phyloP scores from a whole-genome alignment of 768 basidiomycete species.

The Lactifluus rugatus region DNA sequence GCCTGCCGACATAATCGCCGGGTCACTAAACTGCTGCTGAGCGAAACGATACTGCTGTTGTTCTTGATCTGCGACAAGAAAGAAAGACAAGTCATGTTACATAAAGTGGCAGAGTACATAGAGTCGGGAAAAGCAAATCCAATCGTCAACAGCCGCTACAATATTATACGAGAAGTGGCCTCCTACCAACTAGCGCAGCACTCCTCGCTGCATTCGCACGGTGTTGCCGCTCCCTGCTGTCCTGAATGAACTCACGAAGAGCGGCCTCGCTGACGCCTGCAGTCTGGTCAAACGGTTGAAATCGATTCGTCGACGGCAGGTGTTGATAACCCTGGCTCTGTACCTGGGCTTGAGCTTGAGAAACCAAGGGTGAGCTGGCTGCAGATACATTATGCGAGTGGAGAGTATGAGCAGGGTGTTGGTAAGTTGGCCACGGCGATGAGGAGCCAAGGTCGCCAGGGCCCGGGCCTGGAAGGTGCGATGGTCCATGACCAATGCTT shows the following conservation, averaged over 20 bases:
- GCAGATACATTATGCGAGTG: slow-evolving; percentile 33
- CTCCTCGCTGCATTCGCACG: slow-evolving; percentile 25
- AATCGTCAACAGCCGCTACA: slow-evolving; percentile 24
- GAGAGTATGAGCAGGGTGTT: slow-evolving; percentile 32
- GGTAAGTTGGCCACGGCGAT: slow-evolving; percentile 37
- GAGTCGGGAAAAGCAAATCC: slow-evolving; percentile 9
- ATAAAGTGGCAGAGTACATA: slow-evolving; percentile 22
- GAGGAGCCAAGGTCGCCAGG: slow-evolving; percentile 30
- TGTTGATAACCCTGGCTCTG: slow-evolving; percentile 28
- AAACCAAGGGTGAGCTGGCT: slow-evolving; percentile 38
- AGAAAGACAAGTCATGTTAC: slow-evolving; percentile 20
- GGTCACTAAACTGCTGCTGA: slow-evolving; percentile 18
- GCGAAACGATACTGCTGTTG: slow-evolving; percentile 26
- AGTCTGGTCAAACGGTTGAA: slow-evolving; percentile 49
- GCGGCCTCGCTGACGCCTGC: slow-evolving; percentile 58
- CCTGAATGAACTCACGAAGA: slow-evolving; percentile 65
- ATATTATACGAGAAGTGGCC: slow-evolving; percentile 34
- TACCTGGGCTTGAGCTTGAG: slow-evolving; percentile 37
- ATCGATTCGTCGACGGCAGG: slow-evolving; percentile 30
- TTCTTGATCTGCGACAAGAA: slow-evolving; percentile 26
- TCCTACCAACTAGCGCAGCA: slow-evolving; percentile 38
- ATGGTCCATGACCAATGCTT: slow-evolving; percentile 40
- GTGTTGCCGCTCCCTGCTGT: slow-evolving; percentile 50
- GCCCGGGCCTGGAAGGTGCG: slow-evolving; percentile 27
- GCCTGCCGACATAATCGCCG: slow-evolving; percentile 15